phyloP scores from a whole-genome alignment of 1,284 basidiomycete genomes.

The Trichosporon sp. region DNA sequence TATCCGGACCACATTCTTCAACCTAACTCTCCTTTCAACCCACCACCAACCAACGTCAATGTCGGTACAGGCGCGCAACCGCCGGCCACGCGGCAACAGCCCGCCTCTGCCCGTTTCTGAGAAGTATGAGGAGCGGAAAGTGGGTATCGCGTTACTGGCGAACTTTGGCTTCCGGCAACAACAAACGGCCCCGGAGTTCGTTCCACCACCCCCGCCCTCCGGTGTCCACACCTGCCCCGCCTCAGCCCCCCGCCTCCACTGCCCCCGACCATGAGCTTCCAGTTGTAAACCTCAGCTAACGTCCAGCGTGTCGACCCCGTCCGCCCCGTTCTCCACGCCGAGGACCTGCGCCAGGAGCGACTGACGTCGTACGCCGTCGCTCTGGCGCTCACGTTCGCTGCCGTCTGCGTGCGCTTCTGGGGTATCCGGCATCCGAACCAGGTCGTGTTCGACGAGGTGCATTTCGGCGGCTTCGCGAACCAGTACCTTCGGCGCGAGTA shows the following conservation, averaged over 20 bases:
- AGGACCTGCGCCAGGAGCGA: conserved; percentile 38
- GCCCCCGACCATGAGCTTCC: too few relatives aligned
- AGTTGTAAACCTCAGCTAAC: neutral
- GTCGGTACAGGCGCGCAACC: conserved; percentile 30
- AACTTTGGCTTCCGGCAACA: neutral
- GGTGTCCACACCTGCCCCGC: too few relatives aligned
- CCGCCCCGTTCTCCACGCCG: conserved; percentile 28
- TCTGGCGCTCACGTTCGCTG: conserved; percentile 65
- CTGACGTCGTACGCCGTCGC: conserved; percentile 44
- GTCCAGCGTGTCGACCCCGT: conserved; percentile 21
- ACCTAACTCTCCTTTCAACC: neutral
- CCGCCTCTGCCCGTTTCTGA: conserved; percentile 25
- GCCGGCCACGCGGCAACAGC: conserved; percentile 25
- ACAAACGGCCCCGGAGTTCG: neutral
- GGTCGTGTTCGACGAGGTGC: conserved; percentile 97
- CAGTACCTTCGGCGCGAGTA: conserved; percentile 90
- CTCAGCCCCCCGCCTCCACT: too few relatives aligned
- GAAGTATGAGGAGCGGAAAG: conserved; percentile 31
- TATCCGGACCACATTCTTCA: neutral
- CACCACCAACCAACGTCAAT: conserved; percentile 19
- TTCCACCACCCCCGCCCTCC: too few relatives aligned
- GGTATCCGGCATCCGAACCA: conserved; percentile 91
- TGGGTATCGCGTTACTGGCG: conserved; percentile 18
- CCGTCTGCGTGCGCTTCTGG: conserved; percentile 83
- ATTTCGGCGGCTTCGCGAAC: conserved; percentile 86